Conservation (phyloP, 1,284 basidiomycete genomes). For the Cystobasidiaceae sp. region DNA sequence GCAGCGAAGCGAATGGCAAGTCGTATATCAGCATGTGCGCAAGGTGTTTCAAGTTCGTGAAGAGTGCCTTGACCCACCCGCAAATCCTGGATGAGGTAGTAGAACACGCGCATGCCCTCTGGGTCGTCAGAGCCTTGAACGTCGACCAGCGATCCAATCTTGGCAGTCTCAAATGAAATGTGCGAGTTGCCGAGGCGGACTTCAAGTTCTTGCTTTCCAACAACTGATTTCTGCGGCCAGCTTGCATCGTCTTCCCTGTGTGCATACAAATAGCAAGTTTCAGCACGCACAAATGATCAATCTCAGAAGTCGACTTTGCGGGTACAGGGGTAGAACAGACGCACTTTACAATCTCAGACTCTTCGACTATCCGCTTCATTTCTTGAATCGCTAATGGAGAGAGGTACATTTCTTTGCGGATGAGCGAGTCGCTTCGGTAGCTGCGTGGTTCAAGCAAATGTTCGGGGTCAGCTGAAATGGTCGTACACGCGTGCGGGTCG, state of each 20-base stretch:
- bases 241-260: constrained; percentile 90
- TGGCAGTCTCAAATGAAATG: constrained; percentile 98
- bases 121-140: constrained; percentile 97
- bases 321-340: constrained; percentile 39
- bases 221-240: constrained; percentile 98
- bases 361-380: constrained; percentile 86
- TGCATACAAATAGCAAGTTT: not conserved
- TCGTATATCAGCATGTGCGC: not conserved
- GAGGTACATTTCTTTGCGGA: constrained; percentile 98
- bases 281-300: not conserved
- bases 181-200: constrained; percentile 90
- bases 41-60: not conserved
- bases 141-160: constrained; percentile 93
- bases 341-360: constrained; percentile 92
- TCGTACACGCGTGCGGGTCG: not conserved
- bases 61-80: constrained; percentile 58
- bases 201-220: constrained; percentile 95
- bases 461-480: not conserved
- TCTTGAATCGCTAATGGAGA: constrained; percentile 86
- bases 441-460: constrained; percentile 24
- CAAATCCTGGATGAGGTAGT: constrained; percentile 95
- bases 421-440: constrained; percentile 93
- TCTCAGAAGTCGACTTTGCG: not conserved
- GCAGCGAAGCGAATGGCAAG: constrained; percentile 3
- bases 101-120: constrained; percentile 95